These are phyloP conservation scores for Apiospora malaysiana DNA, from an alignment of 2,329 filamentous ascomycete species.

Conservation along the genomic window DNA sequence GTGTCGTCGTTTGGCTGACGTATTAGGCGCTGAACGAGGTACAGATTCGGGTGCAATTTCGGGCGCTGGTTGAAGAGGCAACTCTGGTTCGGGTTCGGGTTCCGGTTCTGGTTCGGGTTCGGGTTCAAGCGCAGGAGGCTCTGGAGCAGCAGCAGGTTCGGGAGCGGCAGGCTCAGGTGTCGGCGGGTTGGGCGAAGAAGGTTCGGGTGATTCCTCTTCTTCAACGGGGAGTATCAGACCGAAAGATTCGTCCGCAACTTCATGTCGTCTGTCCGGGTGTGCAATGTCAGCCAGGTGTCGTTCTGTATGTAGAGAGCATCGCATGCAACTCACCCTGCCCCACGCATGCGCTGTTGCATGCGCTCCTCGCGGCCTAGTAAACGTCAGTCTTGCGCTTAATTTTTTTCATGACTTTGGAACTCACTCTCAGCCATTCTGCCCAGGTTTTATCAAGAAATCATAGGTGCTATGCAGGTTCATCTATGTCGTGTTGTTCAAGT, in stretches of 20 bases:
- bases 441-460: not conserved
- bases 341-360: constrained; percentile 69
- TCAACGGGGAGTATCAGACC: constrained; percentile 53
- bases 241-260: constrained; percentile 67
- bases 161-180: constrained; percentile 15
- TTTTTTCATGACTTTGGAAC: not conserved
- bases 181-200: constrained; percentile 27
- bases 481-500: not conserved
- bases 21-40: constrained; percentile 51
- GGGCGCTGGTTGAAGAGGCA: constrained; percentile 4
- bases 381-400: not conserved
- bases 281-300: constrained; percentile 19
- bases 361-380: constrained; percentile 62
- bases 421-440: constrained; percentile 21
- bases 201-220: constrained; percentile 30
- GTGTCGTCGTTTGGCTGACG: constrained; percentile 54
- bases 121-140: not conserved
- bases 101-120: constrained; percentile 22
- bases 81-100: constrained; percentile 26
- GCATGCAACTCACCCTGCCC: constrained; percentile 59
- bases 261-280: constrained; percentile 50
- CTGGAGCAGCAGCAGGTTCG: not conserved
- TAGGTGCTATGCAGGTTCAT: not conserved
- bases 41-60: constrained; percentile 33
- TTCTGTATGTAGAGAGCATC: not conserved